Evolutionary conservation across 1,139 yeast species (phyloP), one percentile per base, ranked within the genome.

Genomic region (Candida sp.): DNA sequence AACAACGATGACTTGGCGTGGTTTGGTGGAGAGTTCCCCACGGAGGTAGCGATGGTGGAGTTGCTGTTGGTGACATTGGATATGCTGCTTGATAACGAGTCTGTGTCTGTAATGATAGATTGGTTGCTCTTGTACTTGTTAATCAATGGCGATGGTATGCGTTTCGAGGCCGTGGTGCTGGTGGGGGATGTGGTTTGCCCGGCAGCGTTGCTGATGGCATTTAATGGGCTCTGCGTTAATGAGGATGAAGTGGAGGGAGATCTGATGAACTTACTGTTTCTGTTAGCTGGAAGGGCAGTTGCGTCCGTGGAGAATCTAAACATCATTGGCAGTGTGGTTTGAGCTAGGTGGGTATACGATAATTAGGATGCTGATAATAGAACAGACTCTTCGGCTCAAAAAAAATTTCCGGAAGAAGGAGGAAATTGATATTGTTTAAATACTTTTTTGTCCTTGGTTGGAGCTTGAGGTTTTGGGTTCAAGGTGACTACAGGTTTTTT

Each of bases 41-140:
- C 12, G n/a, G 43, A 40, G n/a, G 43, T 40, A 40, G 43, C 43
- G 30, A 40, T 40, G n/a, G 43, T 40, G 11, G 43, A 40, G 9
- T 28, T 28, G n/a, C n/a, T 40, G 11, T 26, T 26, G 8, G 43
- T 28, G 25, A 6, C 26, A 17, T 40, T 40, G 7, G 42, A 38
- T 26, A 26, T 26, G 5, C 9, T 26, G 31, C 43, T 40, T 3
- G 34, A 26, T 40, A 40, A 12, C 2, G 43, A 40, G 8, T 40
- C 43, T 5, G 35, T 41, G 28, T 41, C 44, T 17, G 34, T 41
- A 8, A 11, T 31, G 35, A 28, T 41, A 3, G 44, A 31, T 22
- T 32, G 44, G 27, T 41, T 41, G 32, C 44, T 41, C 17, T 31
- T 41, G 27, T 41, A 41, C 11, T 41, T 41, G 22, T 32, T 41